Evolutionary conservation across 441 rosid species (phyloP).

Genomic region (Geranium incanum): DNA sequence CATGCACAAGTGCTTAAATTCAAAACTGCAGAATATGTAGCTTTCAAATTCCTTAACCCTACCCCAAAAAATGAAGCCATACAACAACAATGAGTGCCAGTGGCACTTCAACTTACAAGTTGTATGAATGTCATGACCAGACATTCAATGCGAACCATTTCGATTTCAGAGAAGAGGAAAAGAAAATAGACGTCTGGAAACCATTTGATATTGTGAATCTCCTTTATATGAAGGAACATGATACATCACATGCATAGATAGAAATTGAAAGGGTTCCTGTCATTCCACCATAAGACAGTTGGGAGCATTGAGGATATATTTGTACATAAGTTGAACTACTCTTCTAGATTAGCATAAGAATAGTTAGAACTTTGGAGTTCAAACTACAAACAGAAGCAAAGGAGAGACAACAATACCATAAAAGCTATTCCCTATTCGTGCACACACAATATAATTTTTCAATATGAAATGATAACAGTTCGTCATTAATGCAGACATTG

Average conservation of each 20-base stretch:
- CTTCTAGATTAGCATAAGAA: neutral
- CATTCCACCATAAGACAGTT: neutral
- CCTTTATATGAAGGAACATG: neutral
- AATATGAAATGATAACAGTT: neutral
- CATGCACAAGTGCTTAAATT: neutral
- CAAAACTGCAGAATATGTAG: neutral
- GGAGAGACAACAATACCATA: neutral
- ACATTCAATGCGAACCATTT: conserved; percentile 3
- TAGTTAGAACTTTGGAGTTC: neutral
- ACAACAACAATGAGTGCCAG: neutral
- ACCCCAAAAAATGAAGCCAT: neutral
- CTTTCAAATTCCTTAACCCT: neutral
- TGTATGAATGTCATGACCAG: neutral
- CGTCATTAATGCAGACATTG: neutral
- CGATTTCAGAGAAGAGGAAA: conserved; percentile 5
- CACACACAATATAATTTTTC: neutral
- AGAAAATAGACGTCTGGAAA: neutral
- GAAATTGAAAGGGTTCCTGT: neutral
- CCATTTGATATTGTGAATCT: neutral
- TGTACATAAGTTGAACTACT: neutral
- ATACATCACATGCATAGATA: neutral
- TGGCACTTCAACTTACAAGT: neutral
- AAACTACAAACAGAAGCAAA: neutral
- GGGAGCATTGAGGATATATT: neutral
- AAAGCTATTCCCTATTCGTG: neutral